Base-by-base conservation (phyloP, 140 eudicot genomes). In the Cichorium intybus region DNA sequence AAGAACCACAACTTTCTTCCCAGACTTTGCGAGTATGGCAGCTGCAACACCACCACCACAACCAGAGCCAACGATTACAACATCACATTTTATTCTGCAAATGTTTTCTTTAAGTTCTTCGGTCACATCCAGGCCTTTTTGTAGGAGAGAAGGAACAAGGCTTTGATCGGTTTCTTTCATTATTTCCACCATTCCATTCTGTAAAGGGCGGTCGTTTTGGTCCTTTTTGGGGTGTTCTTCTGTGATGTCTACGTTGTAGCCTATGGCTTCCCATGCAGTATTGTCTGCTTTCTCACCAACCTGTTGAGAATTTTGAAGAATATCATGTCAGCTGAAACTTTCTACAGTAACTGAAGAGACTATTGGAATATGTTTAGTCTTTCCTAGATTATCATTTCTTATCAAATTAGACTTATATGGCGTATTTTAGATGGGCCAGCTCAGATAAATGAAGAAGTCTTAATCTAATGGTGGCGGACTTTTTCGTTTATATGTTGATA, bases 1-100 rank as follows among this genome's bases (percentile, higher is more conserved):
- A 17, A 92, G 84, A 57, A 92, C 85, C 11, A 92, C 77, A 14
- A 92, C 96, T 73, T 92, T 92, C 24, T 80, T 73, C 56, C 96
- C 96, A 0, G 96, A 79, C 37, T 73, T 75, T 0, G 98, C 87
- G 1, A 92, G 89, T 47, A 85, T 62, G 1, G 95, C 83, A 0
- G 98, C 98, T 26, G 98, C 96, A 26, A 92, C 96, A 24, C 96
- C 96, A 2, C 98, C 98, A 3, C 98, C 96, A 53, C 84, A 85
- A 43, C 98, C 98, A 0, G 98, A 92, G 24, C 98, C 98, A 11
- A 92, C 82, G 16, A 92, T 77, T 34, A 92, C 98, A 28, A 68
- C 91, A 51, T 87, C 98, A 29, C 95, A 81, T 77, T 69, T 64
- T 49, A 87, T 73, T 24, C 60, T 79, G 84, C 66, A 81, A 11